These are phyloP conservation scores for Taxillus chinensis DNA, from an alignment of 164 flowering plant genomes.

Conservation along the genomic window DNA sequence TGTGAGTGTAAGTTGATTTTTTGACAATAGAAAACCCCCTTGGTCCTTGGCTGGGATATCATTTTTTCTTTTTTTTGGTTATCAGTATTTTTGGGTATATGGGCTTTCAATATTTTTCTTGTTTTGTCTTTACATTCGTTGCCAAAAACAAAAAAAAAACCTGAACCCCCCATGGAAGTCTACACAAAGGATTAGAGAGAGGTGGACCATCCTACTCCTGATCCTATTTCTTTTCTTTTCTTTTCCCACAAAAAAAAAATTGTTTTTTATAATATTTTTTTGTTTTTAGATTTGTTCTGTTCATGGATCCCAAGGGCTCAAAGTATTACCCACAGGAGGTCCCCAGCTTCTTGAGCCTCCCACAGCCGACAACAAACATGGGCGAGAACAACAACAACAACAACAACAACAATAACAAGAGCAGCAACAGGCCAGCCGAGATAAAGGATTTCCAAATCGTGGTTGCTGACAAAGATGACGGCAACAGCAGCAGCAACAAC, in stretches of 20 bases:
- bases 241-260: too few species aligned
- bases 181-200: too few species aligned
- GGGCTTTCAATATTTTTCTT: conserved; percentile 1
- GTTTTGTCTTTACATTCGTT: background rate
- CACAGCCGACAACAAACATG: background rate
- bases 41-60: background rate
- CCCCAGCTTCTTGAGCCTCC: background rate
- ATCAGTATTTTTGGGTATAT: background rate
- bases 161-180: background rate
- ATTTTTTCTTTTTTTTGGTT: too few species aligned
- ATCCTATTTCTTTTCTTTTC: too few species aligned
- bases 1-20: too few species aligned
- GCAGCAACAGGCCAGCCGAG: background rate
- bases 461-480: background rate
- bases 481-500: background rate
- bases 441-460: background rate
- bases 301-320: conserved; percentile 1
- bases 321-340: background rate
- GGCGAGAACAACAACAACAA: background rate
- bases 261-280: too few species aligned
- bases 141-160: background rate
- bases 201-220: too few species aligned
- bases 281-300: background rate
- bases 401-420: too few species aligned
- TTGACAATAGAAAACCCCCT: background rate